Evolutionary conservation across 257 asterid species (phyloP).

Genomic region (Fraxinus americana): DNA sequence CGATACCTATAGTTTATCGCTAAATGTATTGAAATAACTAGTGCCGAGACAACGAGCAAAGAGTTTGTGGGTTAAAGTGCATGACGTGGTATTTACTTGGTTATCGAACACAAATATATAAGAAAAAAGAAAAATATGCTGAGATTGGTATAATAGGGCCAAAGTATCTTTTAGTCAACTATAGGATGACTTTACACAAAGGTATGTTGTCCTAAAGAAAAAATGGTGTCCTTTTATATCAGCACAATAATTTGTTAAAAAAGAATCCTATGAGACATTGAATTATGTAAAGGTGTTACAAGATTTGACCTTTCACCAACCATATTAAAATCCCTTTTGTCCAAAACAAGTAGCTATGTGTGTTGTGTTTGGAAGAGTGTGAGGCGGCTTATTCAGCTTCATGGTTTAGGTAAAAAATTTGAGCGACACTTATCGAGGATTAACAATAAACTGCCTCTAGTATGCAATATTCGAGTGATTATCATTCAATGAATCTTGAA

Average conservation of each 20-base stretch:
- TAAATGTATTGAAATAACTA: too few species aligned
- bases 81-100: neutral
- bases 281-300: conserved; percentile 8
- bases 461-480: too few species aligned
- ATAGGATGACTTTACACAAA: conserved; percentile 1
- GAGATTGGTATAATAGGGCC: neutral
- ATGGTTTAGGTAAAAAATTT: too few species aligned
- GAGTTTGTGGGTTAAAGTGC: neutral
- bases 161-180: conserved; percentile 21
- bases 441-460: too few species aligned
- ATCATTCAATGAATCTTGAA: too few species aligned
- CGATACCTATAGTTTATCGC: too few species aligned
- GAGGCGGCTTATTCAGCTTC: too few species aligned
- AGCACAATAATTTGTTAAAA: conserved; percentile 10
- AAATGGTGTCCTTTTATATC: conserved; percentile 17
- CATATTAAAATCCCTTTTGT: neutral
- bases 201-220: conserved; percentile 30
- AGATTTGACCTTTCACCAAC: conserved; percentile 41
- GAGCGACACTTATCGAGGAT: too few species aligned
- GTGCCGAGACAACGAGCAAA: too few species aligned
- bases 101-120: too few species aligned
- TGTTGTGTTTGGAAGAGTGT: neutral
- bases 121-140: too few species aligned
- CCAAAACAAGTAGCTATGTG: neutral
- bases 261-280: conserved; percentile 37